A percentile compares a stretch with the other conserved stretches of the same genome.
Evolutionary conservation across 306 rosid species (phyloP).

Genomic region (Dryas drummondii): DNA sequence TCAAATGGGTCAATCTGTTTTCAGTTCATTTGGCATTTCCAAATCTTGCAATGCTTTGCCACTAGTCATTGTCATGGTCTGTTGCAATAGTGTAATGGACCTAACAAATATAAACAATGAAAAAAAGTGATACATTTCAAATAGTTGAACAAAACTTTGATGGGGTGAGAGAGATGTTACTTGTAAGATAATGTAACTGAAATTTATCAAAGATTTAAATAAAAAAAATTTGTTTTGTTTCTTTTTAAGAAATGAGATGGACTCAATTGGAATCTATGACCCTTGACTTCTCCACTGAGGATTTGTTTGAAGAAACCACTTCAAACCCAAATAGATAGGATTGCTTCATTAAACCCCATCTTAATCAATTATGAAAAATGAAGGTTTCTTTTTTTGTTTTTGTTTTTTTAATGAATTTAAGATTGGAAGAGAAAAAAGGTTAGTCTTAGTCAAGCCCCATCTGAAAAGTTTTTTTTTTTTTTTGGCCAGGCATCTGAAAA

Average conservation of each 20-base stretch:
- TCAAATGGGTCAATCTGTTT: conserved; percentile 57
- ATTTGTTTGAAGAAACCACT: conserved; percentile 29
- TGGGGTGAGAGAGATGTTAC: not conserved
- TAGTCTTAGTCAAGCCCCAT: conserved; percentile 56
- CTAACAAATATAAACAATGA: conserved; percentile 14
- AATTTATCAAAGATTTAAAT: not conserved
- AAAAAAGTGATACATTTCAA: conserved; percentile 23
- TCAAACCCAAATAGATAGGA: conserved; percentile 32
- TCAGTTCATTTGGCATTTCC: conserved; percentile 52
- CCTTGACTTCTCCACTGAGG: conserved; percentile 83
- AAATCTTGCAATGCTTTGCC: conserved; percentile 35
- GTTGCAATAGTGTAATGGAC: conserved; percentile 30
- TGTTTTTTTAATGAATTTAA: not conserved
- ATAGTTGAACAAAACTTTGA: conserved; percentile 6
- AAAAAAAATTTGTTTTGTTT: not conserved
- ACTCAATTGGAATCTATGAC: conserved; percentile 36
- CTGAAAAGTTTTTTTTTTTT: conserved; percentile 69
- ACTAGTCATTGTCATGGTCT: conserved; percentile 41
- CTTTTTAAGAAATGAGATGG: conserved; percentile 44
- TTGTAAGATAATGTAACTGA: not conserved
- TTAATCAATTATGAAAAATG: conserved; percentile 25
- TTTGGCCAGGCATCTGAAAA: conserved; percentile 61
- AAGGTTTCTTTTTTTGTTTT: not conserved
- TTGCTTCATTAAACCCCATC: conserved; percentile 48
- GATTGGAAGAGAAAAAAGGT: conserved; percentile 41